Evolutionary conservation across 2,329 filamentous ascomycete genomes (phyloP).

Genomic region (Trichoderma koningiopsis): DNA sequence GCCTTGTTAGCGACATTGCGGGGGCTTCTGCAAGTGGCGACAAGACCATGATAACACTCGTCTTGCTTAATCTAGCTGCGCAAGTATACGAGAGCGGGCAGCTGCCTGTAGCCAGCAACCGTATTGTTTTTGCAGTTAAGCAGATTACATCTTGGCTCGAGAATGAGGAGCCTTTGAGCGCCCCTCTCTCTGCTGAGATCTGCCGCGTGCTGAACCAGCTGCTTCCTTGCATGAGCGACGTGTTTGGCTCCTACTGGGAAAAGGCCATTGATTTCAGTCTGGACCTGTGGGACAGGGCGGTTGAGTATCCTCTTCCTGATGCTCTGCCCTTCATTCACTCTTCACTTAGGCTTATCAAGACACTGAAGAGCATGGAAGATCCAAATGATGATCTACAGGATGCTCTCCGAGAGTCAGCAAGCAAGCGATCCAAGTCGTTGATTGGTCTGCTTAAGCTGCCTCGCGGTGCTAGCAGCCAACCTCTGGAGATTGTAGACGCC

Average conservation of each 20-base stretch:
- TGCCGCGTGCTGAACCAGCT: slow-evolving; percentile 62
- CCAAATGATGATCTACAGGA: slow-evolving; percentile 86
- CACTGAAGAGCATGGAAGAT: slow-evolving; percentile 66
- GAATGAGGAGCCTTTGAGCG: slow-evolving; percentile 46
- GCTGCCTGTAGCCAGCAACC: slow-evolving; percentile 63
- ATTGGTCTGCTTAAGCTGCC: slow-evolving; percentile 63
- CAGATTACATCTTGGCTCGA: slow-evolving; percentile 74
- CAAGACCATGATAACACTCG: slow-evolving; percentile 52
- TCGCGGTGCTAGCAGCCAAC: slow-evolving; percentile 56
- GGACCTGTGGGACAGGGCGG: slow-evolving; percentile 56
- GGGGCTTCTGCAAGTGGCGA: slow-evolving; percentile 48
- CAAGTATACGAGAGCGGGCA: slow-evolving; percentile 54
- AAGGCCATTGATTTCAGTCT: slow-evolving; percentile 61
- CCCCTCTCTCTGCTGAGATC: slow-evolving; percentile 51
- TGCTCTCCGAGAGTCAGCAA: slow-evolving; percentile 63
- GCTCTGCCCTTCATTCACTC: slow-evolving; percentile 67
- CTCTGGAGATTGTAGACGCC: slow-evolving; percentile 73
- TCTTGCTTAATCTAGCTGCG: slow-evolving; percentile 57
- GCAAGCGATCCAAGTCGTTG: slow-evolving; percentile 58
- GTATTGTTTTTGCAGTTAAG: slow-evolving; percentile 80
- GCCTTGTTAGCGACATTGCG: slow-evolving; percentile 62
- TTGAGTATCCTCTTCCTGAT: slow-evolving; percentile 46
- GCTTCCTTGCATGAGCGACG: slow-evolving; percentile 72
- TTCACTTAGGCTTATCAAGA: slow-evolving; percentile 70
- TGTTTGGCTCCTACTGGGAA: slow-evolving; percentile 90